Percentiles rank a stretch among this genome's conserved stretches.
These are phyloP conservation scores for Cucurbita maxima DNA, from an alignment of 306 rosid species.

Conservation along the genomic window DNA sequence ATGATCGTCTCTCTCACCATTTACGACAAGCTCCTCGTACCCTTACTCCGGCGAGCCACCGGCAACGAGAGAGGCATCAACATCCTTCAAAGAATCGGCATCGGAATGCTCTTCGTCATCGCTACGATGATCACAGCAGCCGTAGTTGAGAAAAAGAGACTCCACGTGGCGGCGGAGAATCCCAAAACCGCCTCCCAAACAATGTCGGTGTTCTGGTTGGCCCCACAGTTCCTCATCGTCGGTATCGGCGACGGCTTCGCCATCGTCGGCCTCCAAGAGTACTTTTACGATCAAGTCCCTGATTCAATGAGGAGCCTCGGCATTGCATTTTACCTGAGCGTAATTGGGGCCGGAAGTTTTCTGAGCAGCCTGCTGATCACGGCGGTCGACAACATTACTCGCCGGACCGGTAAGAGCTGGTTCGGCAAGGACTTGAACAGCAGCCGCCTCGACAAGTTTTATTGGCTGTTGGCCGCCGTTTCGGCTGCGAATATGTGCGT, in stretches of 20 bases:
- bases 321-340: conserved; percentile 9
- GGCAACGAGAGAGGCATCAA: conserved; percentile 55
- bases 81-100: conserved; percentile 44
- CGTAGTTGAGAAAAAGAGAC: conserved; percentile 27
- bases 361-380: conserved; percentile 61
- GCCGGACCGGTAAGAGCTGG: conserved; percentile 50
- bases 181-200: not conserved
- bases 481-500: conserved; percentile 31
- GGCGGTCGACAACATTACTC: conserved; percentile 35
- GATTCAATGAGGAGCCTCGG: conserved; percentile 20
- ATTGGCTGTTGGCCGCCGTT: conserved; percentile 55
- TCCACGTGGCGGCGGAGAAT: conserved; percentile 9
- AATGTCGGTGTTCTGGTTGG: conserved; percentile 47
- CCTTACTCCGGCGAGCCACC: conserved; percentile 22
- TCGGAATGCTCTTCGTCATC: conserved; percentile 36
- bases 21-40: conserved; percentile 36
- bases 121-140: conserved; percentile 36
- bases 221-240: conserved; percentile 42
- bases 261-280: conserved; percentile 57
- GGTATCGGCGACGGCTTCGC: conserved; percentile 52
- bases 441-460: conserved; percentile 75
- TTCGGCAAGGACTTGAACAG: conserved; percentile 62
- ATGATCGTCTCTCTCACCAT: conserved; percentile 36
- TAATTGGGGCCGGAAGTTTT: conserved; percentile 54
- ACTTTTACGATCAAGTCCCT: conserved; percentile 49